Evolutionary conservation across 176 grass and related monocot species (phyloP).

Genomic region (Phragmites australis): DNA sequence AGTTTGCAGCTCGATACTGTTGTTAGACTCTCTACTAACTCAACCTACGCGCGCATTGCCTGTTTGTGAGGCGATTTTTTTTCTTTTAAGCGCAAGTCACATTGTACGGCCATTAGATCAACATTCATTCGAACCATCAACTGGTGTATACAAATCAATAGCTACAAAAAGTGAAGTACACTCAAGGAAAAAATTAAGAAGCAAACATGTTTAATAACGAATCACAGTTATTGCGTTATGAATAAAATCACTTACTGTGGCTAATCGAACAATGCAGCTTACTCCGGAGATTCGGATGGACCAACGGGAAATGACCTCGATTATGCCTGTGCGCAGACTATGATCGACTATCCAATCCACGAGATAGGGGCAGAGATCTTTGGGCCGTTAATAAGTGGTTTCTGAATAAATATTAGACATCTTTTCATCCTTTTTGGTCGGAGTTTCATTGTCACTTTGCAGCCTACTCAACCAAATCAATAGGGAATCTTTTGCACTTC

Average conservation of each 20-base stretch:
- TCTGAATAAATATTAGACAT: not conserved
- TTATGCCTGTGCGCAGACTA: not conserved
- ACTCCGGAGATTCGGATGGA: conserved; percentile 20
- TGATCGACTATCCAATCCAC: not conserved
- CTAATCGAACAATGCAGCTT: too few species aligned
- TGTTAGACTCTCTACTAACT: not conserved
- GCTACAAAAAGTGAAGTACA: too few species aligned
- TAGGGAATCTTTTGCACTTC: not conserved
- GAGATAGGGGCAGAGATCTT: not conserved
- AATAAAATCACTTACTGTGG: not conserved
- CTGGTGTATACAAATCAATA: too few species aligned
- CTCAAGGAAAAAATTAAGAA: not conserved
- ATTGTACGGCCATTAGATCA: too few species aligned
- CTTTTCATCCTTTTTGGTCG: not conserved
- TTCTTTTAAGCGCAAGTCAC: too few species aligned
- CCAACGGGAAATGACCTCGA: not conserved
- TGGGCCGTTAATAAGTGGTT: not conserved
- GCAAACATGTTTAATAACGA: not conserved
- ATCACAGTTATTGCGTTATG: not conserved
- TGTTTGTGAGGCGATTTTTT: too few species aligned
- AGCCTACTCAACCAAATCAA: not conserved
- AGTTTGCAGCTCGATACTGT: not conserved
- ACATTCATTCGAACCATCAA: too few species aligned
- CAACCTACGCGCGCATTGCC: not conserved
- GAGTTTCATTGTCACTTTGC: not conserved